Evolutionary conservation across 176 grass and related monocot species (phyloP).

Genomic region (Avena atlantica): DNA sequence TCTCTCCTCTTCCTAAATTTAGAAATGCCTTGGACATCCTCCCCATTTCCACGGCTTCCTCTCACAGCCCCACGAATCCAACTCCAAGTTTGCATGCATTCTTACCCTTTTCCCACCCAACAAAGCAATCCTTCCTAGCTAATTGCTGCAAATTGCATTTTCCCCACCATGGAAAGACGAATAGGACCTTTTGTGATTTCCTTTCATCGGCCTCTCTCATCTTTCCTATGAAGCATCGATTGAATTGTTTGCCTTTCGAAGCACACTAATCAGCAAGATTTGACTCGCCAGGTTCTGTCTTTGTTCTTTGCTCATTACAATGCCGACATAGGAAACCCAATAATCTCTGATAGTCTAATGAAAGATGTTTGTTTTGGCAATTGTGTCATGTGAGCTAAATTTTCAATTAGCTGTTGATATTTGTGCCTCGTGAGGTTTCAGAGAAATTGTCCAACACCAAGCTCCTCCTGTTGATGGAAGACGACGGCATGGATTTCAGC

Average conservation of each 20-base stretch:
- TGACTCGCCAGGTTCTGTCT: constrained; percentile 24
- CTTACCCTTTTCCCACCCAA: constrained; percentile 27
- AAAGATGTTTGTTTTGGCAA: not conserved
- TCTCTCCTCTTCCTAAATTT: constrained; percentile 34
- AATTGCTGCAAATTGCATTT: constrained; percentile 40
- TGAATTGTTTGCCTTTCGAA: not conserved
- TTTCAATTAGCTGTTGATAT: constrained; percentile 1
- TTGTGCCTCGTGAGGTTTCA: constrained; percentile 41
- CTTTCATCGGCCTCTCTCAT: not conserved
- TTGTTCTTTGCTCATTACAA: not conserved
- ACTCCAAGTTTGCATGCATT: constrained; percentile 46
- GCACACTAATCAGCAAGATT: constrained; percentile 27
- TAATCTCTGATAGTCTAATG: not conserved
- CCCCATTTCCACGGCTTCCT: constrained; percentile 41
- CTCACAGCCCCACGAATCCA: constrained; percentile 55
- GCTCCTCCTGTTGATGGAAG: not conserved
- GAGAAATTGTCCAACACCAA: constrained; percentile 9
- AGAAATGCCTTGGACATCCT: constrained; percentile 18
- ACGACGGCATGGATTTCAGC: constrained; percentile 63
- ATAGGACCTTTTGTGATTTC: not conserved
- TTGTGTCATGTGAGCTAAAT: not conserved
- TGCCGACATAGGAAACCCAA: not conserved
- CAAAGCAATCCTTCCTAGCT: constrained; percentile 33
- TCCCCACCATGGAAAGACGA: constrained; percentile 8
- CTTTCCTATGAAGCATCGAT: constrained; percentile 39